Percentiles rank a stretch among this genome's conserved stretches.
These are phyloP conservation scores for Camelina neglecta DNA, from an alignment of 345 rosid species.

Conservation along the genomic window DNA sequence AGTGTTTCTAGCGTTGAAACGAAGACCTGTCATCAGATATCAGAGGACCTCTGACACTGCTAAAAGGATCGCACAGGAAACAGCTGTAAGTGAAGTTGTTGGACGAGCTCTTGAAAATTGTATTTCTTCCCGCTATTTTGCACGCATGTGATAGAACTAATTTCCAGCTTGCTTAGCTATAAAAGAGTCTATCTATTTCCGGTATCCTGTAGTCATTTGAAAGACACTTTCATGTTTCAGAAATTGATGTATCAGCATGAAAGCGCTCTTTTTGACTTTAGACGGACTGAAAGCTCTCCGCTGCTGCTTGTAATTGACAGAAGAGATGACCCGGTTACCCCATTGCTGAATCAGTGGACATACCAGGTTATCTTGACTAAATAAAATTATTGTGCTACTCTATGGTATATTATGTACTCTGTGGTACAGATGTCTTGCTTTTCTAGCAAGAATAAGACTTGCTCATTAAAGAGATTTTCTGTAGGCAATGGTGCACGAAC, in stretches of 20 bases:
- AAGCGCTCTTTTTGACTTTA: constrained; percentile 93
- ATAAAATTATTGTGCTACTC: constrained; percentile 14
- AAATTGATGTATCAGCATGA: constrained; percentile 98
- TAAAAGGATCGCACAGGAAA: constrained; percentile 94
- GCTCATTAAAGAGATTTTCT: constrained; percentile 41
- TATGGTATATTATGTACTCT: constrained; percentile 26
- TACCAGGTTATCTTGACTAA: constrained; percentile 69
- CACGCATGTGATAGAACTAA: constrained; percentile 2
- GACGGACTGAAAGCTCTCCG: constrained; percentile 91
- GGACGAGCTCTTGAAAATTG: constrained; percentile 9
- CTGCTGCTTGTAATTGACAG: constrained; percentile 82
- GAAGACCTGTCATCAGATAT: constrained; percentile 92
- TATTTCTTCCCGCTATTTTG: constrained; percentile 11
- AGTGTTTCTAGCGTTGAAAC: constrained; percentile 82
- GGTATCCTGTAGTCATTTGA: constrained; percentile 19
- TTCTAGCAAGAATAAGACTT: constrained; percentile 24
- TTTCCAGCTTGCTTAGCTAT: constrained; percentile 5
- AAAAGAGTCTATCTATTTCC: neutral
- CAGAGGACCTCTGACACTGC: constrained; percentile 96
- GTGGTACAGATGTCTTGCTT: constrained; percentile 9
- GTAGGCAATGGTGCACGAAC: constrained; percentile 97
- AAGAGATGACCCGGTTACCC: constrained; percentile 97
- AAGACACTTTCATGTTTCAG: constrained; percentile 53
- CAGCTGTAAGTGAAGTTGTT: constrained; percentile 66
- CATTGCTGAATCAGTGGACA: constrained; percentile 97